Conservation (phyloP, 768 basidiomycete species). For the Boletus rex-veris region DNA sequence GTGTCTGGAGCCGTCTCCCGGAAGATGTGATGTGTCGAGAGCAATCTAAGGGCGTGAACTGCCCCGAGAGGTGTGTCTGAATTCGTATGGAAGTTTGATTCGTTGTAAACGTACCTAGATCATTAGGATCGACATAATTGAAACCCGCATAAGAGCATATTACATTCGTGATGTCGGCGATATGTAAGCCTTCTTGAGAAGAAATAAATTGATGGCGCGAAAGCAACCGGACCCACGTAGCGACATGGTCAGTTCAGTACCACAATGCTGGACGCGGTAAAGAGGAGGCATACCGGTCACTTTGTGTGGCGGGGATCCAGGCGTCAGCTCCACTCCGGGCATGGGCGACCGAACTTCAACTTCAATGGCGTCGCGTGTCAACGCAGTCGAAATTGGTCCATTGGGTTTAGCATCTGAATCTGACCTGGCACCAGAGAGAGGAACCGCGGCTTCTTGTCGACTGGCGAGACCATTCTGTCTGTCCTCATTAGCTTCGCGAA, state of each 20-base stretch:
- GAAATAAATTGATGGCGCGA: neutral
- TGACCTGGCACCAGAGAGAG: neutral
- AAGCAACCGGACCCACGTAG: neutral
- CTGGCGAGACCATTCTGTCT: conserved; percentile 44
- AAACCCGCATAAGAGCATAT: conserved; percentile 18
- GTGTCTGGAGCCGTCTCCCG: conserved; percentile 67
- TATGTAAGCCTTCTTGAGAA: conserved; percentile 17
- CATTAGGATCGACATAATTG: conserved; percentile 16
- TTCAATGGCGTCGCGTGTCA: neutral
- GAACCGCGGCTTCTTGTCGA: neutral
- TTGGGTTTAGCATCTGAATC: neutral
- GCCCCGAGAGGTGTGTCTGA: neutral
- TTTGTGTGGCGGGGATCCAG: neutral
- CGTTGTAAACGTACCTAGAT: conserved; percentile 12
- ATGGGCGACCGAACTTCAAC: neutral
- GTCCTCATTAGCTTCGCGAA: conserved; percentile 57
- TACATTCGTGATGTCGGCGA: conserved; percentile 19
- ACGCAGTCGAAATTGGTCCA: no score
- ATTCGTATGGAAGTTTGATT: neutral
- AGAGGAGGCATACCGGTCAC: conserved; percentile 5
- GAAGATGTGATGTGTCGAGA: conserved; percentile 77
- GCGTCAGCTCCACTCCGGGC: neutral
- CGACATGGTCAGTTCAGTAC: neutral
- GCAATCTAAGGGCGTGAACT: conserved; percentile 73
- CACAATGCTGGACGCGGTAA: neutral